A percentile compares a stretch with the other conserved stretches of the same genome.
phyloP scores from a whole-genome alignment of 495 filamentous ascomycete genomes.

The Entonaema liquescens region DNA sequence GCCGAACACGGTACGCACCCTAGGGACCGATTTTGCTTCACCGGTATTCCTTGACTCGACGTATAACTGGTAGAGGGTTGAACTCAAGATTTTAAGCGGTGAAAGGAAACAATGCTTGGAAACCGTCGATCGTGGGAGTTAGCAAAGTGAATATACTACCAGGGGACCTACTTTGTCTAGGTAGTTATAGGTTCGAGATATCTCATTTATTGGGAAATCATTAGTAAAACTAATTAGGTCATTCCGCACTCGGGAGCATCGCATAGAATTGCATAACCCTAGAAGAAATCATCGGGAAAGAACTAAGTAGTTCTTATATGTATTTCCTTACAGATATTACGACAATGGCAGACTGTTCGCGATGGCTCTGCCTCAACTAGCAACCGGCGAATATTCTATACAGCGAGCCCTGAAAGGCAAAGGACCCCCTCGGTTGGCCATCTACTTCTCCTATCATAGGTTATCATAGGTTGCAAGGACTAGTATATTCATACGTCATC shows the following conservation, averaged over 20 bases:
- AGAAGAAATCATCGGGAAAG: not conserved
- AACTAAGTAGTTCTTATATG: conserved; percentile 19
- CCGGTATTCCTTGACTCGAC: not conserved
- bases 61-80: not conserved
- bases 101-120: not conserved
- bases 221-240: conserved; percentile 10
- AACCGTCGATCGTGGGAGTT: not conserved
- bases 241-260: conserved; percentile 8
- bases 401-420: conserved; percentile 14
- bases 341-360: conserved; percentile 17
- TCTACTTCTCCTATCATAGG: not conserved
- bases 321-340: conserved; percentile 36
- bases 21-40: not conserved
- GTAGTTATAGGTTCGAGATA: not conserved
- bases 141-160: conserved; percentile 1
- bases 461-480: not conserved
- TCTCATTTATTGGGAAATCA: conserved; percentile 11
- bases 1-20: conserved; percentile 12
- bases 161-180: not conserved
- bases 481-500: conserved; percentile 73
- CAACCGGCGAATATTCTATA: conserved; percentile 18
- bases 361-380: conserved; percentile 4
- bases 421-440: not conserved
- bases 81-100: conserved; percentile 20
- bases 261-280: conserved; percentile 1